phyloP scores from a whole-genome alignment of 306 rosid species.

The Ormosia emarginata region DNA sequence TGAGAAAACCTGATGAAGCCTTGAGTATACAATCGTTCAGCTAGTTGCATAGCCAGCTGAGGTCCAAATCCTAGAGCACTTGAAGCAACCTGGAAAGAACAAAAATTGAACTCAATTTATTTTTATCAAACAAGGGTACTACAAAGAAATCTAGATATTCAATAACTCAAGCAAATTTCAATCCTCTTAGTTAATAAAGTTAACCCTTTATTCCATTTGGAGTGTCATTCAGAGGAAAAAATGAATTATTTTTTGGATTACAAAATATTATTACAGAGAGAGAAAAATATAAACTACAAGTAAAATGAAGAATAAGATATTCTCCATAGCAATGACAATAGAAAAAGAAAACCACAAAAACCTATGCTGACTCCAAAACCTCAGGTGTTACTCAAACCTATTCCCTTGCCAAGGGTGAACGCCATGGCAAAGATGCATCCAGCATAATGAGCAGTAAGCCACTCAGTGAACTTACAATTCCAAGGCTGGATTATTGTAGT shows the following conservation, averaged over 20 bases:
- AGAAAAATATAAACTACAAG: background rate
- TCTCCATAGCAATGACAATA: background rate
- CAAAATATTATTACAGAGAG: background rate
- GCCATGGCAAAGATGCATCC: background rate
- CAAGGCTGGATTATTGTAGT: background rate
- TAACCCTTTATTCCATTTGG: background rate
- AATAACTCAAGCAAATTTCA: conserved; percentile 10
- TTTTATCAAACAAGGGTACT: conserved; percentile 3
- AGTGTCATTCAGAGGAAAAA: background rate
- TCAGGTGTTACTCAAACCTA: background rate
- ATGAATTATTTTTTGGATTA: background rate
- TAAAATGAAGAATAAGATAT: background rate
- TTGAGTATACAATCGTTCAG: conserved; percentile 92
- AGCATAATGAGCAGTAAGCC: conserved; percentile 1
- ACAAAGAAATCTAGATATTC: background rate
- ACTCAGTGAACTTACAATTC: background rate
- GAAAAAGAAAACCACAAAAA: background rate
- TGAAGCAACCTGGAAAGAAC: conserved; percentile 78
- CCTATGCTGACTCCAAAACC: background rate
- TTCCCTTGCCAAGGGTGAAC: background rate
- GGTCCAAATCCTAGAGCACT: conserved; percentile 97
- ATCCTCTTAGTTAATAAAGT: conserved; percentile 9
- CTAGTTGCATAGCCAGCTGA: conserved; percentile 91
- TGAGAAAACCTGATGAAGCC: conserved; percentile 82
- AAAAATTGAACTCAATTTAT: background rate